phyloP scores from a whole-genome alignment of 768 basidiomycete species.

The Pisolithus sp. region DNA sequence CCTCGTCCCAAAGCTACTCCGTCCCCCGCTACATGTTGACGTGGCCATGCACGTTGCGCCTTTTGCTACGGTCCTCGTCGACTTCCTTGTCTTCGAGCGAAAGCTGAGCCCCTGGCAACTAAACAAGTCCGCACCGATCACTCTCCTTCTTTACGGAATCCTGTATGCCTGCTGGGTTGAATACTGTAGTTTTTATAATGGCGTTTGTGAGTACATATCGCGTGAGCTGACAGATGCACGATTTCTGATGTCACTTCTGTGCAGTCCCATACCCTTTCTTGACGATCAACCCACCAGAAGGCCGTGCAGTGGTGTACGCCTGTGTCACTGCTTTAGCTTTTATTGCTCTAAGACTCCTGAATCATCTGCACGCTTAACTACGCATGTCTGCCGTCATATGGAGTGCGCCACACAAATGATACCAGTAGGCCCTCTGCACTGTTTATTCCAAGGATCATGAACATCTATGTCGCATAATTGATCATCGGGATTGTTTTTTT shows the following conservation, averaged over 20 bases:
- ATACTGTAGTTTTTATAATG: constrained; percentile 55
- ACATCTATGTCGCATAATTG: no score
- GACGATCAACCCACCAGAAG: constrained; percentile 45
- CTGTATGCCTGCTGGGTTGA: constrained; percentile 67
- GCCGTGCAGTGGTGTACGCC: constrained; percentile 56
- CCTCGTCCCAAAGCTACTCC: constrained; percentile 16
- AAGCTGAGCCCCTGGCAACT: constrained; percentile 36
- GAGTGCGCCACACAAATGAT: background rate
- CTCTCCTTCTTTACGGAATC: constrained; percentile 21
- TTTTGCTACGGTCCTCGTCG: constrained; percentile 47
- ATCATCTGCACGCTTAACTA: constrained; percentile 42
- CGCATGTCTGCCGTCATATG: background rate
- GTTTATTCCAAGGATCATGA: background rate
- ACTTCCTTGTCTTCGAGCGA: constrained; percentile 63
- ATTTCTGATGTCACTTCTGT: constrained; percentile 2
- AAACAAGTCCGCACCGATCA: constrained; percentile 11
- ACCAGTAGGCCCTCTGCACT: background rate
- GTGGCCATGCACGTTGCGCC: constrained; percentile 64
- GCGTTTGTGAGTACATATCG: constrained; percentile 44
- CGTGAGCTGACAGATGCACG: background rate
- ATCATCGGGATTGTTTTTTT: no score
- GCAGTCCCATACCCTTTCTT: constrained; percentile 83
- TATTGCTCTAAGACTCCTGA: constrained; percentile 51
- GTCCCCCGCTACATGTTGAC: constrained; percentile 50
- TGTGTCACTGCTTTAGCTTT: constrained; percentile 46